Percentiles rank a stretch among this genome's conserved stretches.
Conservation (phyloP, 306 rosid species). For the Medicago ruthenica region DNA sequence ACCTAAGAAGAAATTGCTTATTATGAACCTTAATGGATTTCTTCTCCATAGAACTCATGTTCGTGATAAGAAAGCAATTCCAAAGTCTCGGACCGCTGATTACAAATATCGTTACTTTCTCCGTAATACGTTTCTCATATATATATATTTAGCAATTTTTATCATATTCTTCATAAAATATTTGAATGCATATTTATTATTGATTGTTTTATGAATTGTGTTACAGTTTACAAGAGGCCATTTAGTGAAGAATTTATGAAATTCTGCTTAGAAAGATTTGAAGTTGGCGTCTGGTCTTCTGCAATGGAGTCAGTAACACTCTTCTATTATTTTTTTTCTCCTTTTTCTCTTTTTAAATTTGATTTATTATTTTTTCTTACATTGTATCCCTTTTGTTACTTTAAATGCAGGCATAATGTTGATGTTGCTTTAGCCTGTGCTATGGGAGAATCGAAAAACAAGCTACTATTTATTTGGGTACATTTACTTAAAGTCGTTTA, state of each 20-base stretch:
- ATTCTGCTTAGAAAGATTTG: slow-evolving; percentile 52
- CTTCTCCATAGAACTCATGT: not conserved
- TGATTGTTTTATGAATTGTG: too few relatives aligned
- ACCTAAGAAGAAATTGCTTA: slow-evolving; percentile 38
- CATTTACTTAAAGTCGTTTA: not conserved
- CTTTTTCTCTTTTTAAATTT: not conserved
- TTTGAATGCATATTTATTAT: too few relatives aligned
- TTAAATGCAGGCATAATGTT: slow-evolving; percentile 31
- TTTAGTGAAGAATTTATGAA: slow-evolving; percentile 43
- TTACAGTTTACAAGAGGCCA: slow-evolving; percentile 45
- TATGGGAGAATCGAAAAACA: not conserved
- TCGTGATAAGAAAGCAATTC: not conserved
- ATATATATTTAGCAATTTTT: too few relatives aligned
- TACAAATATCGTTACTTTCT: not conserved
- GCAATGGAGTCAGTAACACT: slow-evolving; percentile 36
- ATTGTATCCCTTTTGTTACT: not conserved
- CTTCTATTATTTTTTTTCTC: not conserved
- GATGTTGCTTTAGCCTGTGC: slow-evolving; percentile 14
- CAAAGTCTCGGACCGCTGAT: not conserved
- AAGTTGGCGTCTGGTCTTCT: slow-evolving; percentile 54
- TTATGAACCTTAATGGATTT: slow-evolving; percentile 33
- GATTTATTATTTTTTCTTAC: not conserved
- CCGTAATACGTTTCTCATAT: not conserved
- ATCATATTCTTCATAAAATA: too few relatives aligned
- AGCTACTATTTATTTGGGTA: slow-evolving; percentile 46